Evolutionary conservation across 2,329 filamentous ascomycete genomes (phyloP), one percentile per base, ranked within the genome.

Genomic region (Trichophyton benhamiae): DNA sequence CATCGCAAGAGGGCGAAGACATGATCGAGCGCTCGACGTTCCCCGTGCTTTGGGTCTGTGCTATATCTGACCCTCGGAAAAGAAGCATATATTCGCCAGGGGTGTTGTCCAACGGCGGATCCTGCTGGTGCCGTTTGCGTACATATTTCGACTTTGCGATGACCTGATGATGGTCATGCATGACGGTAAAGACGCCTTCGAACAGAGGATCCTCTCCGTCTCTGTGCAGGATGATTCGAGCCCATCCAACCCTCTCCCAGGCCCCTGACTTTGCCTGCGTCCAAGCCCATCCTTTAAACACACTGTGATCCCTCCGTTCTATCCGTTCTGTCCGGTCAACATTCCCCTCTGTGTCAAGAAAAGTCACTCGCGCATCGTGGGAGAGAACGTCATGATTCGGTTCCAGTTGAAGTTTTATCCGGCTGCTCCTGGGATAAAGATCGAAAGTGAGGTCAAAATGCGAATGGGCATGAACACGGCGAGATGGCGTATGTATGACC

Each of bases 341-440:
- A 57, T 80, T 79, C 59, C 94, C 94, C 72, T 96, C 85, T 9
- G 80, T 72, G 60, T 81, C 85, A 48, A 96, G 74, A 70, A 90
- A 87, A 44, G 86, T 83, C 57, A 99, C 79, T 58, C 82, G 83
- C 7, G 91, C 87, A 67, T 87, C 85, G 15, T 90, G 82, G 60
- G 87, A 83, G 53, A 99, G 79, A 62, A 97, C 85, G 74, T 97
- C 89, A 76, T 95, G 84, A 72, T 97, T 97, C 3, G 94, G 94
- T 71, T 94, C 86, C 57, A 99, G 81, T 61, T 83, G 82, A 59
- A 99, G 81, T 66, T 90, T 89, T 68, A 97, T 79, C 66, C 84
- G 82, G 65, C 91, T 82, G 63, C 81, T 77, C 60, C 82, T 80
- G 63, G 83, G 78, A 69, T 88, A 84, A 41, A 96, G 77, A 62